Percentiles rank a stretch among this genome's conserved stretches.
Evolutionary conservation across 2,329 filamentous ascomycete species (phyloP).

Genomic region (Calonectria pseudoreteaudii): DNA sequence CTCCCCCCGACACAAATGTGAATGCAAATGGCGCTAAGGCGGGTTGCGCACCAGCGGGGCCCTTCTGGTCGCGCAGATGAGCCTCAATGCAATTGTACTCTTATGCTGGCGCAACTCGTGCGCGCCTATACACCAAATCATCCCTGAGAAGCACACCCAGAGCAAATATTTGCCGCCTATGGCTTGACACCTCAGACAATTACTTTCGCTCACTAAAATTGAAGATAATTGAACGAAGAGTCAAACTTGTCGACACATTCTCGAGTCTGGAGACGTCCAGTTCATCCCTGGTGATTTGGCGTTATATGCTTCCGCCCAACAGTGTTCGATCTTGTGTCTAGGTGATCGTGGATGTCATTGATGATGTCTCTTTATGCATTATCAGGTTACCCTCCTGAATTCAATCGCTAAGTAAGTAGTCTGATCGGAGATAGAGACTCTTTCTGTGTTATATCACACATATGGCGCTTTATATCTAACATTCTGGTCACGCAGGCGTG

Average conservation of each 20-base stretch:
- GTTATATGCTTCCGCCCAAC: not conserved
- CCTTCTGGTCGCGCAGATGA: not conserved
- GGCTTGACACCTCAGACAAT: not conserved
- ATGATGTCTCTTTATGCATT: not conserved
- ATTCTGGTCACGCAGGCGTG: not conserved
- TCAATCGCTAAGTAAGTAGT: not conserved
- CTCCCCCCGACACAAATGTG: not conserved
- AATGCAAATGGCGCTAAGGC: not conserved
- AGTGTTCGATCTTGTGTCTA: not conserved
- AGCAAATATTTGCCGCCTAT: not conserved
- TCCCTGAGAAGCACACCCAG: not conserved
- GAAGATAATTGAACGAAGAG: not conserved
- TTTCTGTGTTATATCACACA: too few species aligned
- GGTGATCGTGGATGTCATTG: not conserved
- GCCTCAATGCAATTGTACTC: not conserved
- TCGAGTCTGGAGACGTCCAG: not conserved
- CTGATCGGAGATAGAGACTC: too few species aligned
- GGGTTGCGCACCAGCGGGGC: not conserved
- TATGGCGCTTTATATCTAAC: not conserved
- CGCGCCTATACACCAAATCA: not conserved
- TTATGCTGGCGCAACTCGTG: not conserved
- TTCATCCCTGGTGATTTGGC: too few species aligned
- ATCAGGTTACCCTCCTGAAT: not conserved
- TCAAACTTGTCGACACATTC: not conserved
- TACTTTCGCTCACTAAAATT: not conserved